Conservation (phyloP, 1,284 basidiomycete species). For the Sanghuangporus weigelae region DNA sequence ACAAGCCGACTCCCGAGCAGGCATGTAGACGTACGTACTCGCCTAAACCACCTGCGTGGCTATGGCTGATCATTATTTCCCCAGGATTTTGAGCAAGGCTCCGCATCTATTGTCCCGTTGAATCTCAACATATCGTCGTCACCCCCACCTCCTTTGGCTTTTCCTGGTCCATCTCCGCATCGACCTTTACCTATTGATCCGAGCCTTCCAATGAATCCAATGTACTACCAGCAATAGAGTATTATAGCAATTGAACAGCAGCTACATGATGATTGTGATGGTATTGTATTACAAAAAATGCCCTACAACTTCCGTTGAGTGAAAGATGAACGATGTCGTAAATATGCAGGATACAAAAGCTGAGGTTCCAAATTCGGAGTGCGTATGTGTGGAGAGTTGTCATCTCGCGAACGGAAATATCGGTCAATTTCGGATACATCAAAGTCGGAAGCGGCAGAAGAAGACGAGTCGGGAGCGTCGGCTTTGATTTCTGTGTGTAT, state of each 20-base stretch:
- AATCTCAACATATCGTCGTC: constrained; percentile 7
- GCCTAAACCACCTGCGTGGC: constrained; percentile 5
- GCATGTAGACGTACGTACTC: constrained; percentile 63
- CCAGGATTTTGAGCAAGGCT: constrained; percentile 30
- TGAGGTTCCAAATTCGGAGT: not conserved
- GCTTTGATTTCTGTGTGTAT: constrained; percentile 7
- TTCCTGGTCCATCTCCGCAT: constrained; percentile 6
- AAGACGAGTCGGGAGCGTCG: constrained; percentile 28
- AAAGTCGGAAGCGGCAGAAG: constrained; percentile 53
- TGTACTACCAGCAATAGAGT: constrained; percentile 14
- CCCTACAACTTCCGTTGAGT: constrained; percentile 6
- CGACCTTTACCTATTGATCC: constrained; percentile 10
- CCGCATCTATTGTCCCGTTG: constrained; percentile 8
- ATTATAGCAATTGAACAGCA: not conserved
- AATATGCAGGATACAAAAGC: not conserved
- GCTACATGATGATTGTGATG: not conserved
- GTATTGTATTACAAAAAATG: not conserved
- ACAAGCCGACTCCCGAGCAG: constrained; percentile 77
- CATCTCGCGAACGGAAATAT: constrained; percentile 60
- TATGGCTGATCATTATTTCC: constrained; percentile 19
- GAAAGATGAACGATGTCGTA: constrained; percentile 3
- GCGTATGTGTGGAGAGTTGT: constrained; percentile 25
- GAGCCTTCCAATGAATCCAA: constrained; percentile 17
- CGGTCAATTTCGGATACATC: constrained; percentile 72
- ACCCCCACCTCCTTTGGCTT: constrained; percentile 4